A percentile compares a stretch with the other conserved stretches of the same genome.
Conservation (phyloP, 1,139 yeast species). For the Entelexis sorbosivorans region DNA sequence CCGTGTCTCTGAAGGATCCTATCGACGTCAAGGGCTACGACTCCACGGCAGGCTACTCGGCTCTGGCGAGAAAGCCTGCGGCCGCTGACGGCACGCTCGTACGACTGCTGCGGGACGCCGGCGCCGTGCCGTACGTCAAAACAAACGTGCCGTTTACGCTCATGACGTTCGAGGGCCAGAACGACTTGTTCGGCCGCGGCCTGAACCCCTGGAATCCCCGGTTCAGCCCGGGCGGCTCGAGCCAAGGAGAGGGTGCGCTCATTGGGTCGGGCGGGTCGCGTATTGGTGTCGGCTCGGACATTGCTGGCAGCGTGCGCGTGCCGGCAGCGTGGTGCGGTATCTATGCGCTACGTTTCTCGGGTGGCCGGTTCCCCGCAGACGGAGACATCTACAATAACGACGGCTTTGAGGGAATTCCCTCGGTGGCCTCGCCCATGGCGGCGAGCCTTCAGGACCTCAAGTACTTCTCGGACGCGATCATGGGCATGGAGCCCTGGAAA, state of each 20-base stretch:
- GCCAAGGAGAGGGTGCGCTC: slow-evolving; percentile 43
- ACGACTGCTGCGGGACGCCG: slow-evolving; percentile 33
- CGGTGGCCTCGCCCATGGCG: slow-evolving; percentile 50
- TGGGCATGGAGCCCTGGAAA: slow-evolving; percentile 56
- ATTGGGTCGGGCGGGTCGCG: slow-evolving; percentile 40
- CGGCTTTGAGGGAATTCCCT: slow-evolving; percentile 46
- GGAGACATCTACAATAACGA: slow-evolving; percentile 24
- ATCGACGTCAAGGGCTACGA: slow-evolving; percentile 42
- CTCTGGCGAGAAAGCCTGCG: slow-evolving; percentile 32
- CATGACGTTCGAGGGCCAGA: slow-evolving; percentile 38
- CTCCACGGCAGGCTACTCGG: slow-evolving; percentile 42
- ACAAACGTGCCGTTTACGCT: slow-evolving; percentile 43
- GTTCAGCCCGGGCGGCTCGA: slow-evolving; percentile 40
- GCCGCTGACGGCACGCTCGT: slow-evolving; percentile 32
- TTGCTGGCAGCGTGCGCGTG: slow-evolving; percentile 48
- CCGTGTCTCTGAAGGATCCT: slow-evolving; percentile 49
- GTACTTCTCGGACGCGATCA: slow-evolving; percentile 45
- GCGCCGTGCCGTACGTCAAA: slow-evolving; percentile 42
- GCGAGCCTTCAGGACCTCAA: slow-evolving; percentile 53
- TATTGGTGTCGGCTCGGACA: slow-evolving; percentile 48
- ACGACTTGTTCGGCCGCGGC: slow-evolving; percentile 38
- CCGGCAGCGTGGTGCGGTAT: slow-evolving; percentile 42
- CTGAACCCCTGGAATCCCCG: slow-evolving; percentile 35
- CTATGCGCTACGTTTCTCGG: slow-evolving; percentile 40
- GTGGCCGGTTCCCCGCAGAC: slow-evolving; percentile 41